A percentile compares a stretch with the other conserved stretches of the same genome.
phyloP scores from a whole-genome alignment of 768 basidiomycete species.

The Hygrophorus russula region DNA sequence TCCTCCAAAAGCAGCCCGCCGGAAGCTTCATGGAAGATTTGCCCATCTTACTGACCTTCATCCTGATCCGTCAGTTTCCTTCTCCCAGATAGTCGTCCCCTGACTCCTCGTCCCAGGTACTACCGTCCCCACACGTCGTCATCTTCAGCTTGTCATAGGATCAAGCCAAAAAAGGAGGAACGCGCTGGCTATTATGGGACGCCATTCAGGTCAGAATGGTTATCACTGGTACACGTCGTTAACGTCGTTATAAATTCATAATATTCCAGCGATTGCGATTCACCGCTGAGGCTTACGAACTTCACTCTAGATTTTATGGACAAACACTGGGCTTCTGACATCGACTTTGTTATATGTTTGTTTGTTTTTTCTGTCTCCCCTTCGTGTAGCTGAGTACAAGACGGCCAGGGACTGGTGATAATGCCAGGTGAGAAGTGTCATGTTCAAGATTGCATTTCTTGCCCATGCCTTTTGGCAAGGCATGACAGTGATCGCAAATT shows the following conservation, averaged over 20 bases:
- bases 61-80: constrained; percentile 22
- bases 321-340: constrained; percentile 67
- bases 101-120: constrained; percentile 20
- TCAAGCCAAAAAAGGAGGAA: constrained; percentile 40
- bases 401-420: constrained; percentile 63
- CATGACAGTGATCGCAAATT: constrained; percentile 76
- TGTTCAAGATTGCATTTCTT: constrained; percentile 1
- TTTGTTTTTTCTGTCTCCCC: constrained; percentile 8
- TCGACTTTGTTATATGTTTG: constrained; percentile 86
- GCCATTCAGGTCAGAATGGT: constrained; percentile 44
- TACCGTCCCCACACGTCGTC: constrained; percentile 43
- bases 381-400: constrained; percentile 2
- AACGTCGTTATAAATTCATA: not conserved
- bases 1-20: not conserved
- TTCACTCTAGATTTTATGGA: constrained; percentile 73
- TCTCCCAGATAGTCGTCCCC: not conserved
- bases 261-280: constrained; percentile 60
- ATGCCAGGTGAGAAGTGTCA: constrained; percentile 37
- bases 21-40: constrained; percentile 58
- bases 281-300: constrained; percentile 71
- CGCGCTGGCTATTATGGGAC: constrained; percentile 54
- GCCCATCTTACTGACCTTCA: constrained; percentile 80
- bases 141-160: constrained; percentile 60
- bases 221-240: not conserved
- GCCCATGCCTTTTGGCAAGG: constrained; percentile 24